Evolutionary conservation across 805 yeast species (phyloP).

Genomic region (Lachancea sp.): DNA sequence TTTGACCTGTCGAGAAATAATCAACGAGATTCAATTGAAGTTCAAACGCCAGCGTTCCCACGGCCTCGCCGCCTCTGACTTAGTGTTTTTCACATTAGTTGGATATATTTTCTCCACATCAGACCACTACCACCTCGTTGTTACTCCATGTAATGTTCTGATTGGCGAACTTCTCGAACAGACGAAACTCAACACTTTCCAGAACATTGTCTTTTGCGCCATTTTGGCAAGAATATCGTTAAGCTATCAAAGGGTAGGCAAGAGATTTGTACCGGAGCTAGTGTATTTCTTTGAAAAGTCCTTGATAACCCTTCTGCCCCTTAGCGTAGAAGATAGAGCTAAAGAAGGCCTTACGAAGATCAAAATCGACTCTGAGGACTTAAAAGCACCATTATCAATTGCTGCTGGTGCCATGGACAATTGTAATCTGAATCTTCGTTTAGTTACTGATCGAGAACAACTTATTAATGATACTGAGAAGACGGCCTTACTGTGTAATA

Average conservation of each 20-base stretch:
- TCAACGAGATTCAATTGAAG: slow-evolving; percentile 50
- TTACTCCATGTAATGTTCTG: slow-evolving; percentile 72
- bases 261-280: slow-evolving; percentile 79
- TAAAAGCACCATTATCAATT: slow-evolving; percentile 15
- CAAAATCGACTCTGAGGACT: slow-evolving; percentile 20
- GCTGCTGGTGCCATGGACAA: slow-evolving; percentile 3
- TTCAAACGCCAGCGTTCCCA: slow-evolving; percentile 38
- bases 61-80: slow-evolving; percentile 41
- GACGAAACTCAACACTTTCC: slow-evolving; percentile 36
- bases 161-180: slow-evolving; percentile 66
- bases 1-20: slow-evolving; percentile 50
- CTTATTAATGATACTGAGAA: slow-evolving; percentile 20
- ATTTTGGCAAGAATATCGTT: slow-evolving; percentile 59
- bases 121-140: slow-evolving; percentile 88
- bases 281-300: slow-evolving; percentile 50
- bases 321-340: slow-evolving; percentile 21
- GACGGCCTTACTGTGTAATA: slow-evolving; percentile 24
- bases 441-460: slow-evolving; percentile 30
- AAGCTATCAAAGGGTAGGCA: slow-evolving; percentile 72
- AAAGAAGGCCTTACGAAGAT: slow-evolving; percentile 7
- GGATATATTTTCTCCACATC: slow-evolving; percentile 88
- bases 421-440: slow-evolving; percentile 18
- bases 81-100: slow-evolving; percentile 60
- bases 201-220: slow-evolving; percentile 50
- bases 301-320: slow-evolving; percentile 40